Base-by-base conservation (phyloP, 1,139 yeast species). In the Meyerozyma athensensis region DNA sequence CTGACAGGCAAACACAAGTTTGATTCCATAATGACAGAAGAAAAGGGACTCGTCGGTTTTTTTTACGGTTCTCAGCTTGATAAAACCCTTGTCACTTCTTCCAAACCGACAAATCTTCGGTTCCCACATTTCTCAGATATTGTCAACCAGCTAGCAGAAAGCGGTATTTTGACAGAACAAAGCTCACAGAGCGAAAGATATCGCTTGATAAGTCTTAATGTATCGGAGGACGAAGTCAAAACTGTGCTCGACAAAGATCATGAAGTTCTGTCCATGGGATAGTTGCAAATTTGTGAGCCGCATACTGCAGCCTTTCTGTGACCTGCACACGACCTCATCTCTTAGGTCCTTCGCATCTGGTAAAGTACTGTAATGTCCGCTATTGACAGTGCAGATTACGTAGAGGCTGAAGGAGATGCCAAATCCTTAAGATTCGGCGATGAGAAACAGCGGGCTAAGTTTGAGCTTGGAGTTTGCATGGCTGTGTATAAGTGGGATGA, bases 401-500 rank as follows among this genome's bases (percentile, higher is more conserved):
- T 72, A 6, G 72, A 68, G 49, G 72, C 63, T 4, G 56, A 48
- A 43, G 72, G 58, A 39, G 72, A 54, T 30, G 64, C 59, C 9
- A 46, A 53, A 6, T 61, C 68, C 14, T 65, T 87, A 38, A 58
- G 54, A 33, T 80, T 87, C 46, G 58, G 59, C 5, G 81, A 84
- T 45, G 81, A 74, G 40, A 77, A 73, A 48, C 83, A 79, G 46
- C 95, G 85, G 59, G 89, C 84, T 18, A 79, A 84, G 47, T 89
- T 92, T 52, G 97, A 90, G 60, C 72, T 92, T n/a, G 97, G 96
- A 7, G 92, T 86, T 1, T 83, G 96, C 35, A 84, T 90, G 95
- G 81, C 86, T 26, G 62, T 92, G 12, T 78, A 89, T 59, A 74
- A 76, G 44, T 92, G 98, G 98, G 95, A 87, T 44, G 92, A 86